Percentiles rank a stretch among this genome's conserved stretches.
Conservation (phyloP, 768 basidiomycete genomes). For the Phanerochaete sordida region DNA sequence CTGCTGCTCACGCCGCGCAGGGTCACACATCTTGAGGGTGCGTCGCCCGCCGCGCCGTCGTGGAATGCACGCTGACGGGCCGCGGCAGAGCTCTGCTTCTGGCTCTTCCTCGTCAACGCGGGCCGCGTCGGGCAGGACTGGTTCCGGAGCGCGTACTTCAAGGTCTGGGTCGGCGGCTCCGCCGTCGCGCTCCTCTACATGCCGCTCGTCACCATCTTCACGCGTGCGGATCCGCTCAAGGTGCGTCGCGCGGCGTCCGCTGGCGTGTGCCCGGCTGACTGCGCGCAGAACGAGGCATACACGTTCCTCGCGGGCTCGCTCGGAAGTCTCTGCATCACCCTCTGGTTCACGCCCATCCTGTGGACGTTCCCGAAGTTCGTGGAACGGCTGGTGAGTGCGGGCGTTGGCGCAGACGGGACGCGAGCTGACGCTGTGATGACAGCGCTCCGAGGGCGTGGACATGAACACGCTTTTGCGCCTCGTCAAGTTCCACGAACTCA, state of each 20-base stretch:
- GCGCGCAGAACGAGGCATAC: constrained; percentile 61
- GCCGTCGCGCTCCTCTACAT: constrained; percentile 55
- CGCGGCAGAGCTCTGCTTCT: constrained; percentile 73
- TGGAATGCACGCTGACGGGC: neutral
- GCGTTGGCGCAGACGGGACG: neutral
- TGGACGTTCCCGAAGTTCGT: constrained; percentile 70
- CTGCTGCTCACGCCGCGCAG: constrained; percentile 29
- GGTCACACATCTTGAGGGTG: constrained; percentile 80
- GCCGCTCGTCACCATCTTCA: constrained; percentile 67
- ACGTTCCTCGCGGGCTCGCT: constrained; percentile 68
- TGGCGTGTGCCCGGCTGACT: neutral
- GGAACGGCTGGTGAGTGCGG: constrained; percentile 46
- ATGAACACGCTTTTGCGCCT: constrained; percentile 62
- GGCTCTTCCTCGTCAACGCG: constrained; percentile 78
- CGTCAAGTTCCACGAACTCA: constrained; percentile 79
- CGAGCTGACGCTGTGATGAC: neutral
- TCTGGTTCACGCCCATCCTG: constrained; percentile 74
- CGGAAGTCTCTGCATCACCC: constrained; percentile 64
- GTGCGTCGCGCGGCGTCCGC: constrained; percentile 31
- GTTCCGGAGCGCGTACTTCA: constrained; percentile 77
- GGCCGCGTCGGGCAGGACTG: constrained; percentile 63
- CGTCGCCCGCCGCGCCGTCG: constrained; percentile 1
- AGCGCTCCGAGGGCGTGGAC: constrained; percentile 66
- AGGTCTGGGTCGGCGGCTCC: constrained; percentile 68
- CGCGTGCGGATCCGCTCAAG: constrained; percentile 54